phyloP scores from a whole-genome alignment of 192 early-diverging fungal genomes.

The Dissophora globulifera region DNA sequence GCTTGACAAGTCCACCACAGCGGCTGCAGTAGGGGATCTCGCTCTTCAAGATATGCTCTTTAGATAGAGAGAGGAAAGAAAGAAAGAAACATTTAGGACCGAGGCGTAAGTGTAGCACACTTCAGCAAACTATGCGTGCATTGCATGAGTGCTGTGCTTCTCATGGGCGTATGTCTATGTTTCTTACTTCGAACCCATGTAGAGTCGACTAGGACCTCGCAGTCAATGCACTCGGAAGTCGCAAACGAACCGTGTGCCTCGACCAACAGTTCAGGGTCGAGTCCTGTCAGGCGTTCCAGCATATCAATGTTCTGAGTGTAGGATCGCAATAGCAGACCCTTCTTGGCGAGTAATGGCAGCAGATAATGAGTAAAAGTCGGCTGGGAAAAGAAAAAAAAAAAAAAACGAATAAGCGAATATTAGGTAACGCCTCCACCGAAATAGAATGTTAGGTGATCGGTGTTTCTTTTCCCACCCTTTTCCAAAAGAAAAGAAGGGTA shows the following conservation, averaged over 20 bases:
- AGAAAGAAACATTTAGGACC: no score
- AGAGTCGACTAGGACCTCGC: conserved; percentile 56
- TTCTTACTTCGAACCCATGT: conserved; percentile 51
- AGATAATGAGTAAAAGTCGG: conserved; percentile 93
- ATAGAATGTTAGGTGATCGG: no score
- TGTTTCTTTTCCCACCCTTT: no score
- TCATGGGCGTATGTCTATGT: background rate
- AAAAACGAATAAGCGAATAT: no score
- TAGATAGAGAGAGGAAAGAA: no score
- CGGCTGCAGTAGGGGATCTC: conserved; percentile 77
- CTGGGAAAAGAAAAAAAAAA: conserved; percentile 35
- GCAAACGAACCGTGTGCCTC: conserved; percentile 97
- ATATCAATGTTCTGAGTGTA: conserved; percentile 99
- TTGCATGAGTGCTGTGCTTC: background rate
- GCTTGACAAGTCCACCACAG: conserved; percentile 87
- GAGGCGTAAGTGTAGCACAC: no score
- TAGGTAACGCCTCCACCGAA: no score
- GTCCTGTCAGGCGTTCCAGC: conserved; percentile 86
- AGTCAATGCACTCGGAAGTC: conserved; percentile 78
- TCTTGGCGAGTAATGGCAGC: conserved; percentile 77
- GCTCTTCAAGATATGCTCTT: conserved; percentile 61
- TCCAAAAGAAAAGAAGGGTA: no score
- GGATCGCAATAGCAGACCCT: conserved; percentile 77
- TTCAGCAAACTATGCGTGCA: no score
- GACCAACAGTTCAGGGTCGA: conserved; percentile 77